Evolutionary conservation across 805 yeast species (phyloP), one percentile per base, ranked within the genome.

Genomic region (Blastobotrys attinorum): DNA sequence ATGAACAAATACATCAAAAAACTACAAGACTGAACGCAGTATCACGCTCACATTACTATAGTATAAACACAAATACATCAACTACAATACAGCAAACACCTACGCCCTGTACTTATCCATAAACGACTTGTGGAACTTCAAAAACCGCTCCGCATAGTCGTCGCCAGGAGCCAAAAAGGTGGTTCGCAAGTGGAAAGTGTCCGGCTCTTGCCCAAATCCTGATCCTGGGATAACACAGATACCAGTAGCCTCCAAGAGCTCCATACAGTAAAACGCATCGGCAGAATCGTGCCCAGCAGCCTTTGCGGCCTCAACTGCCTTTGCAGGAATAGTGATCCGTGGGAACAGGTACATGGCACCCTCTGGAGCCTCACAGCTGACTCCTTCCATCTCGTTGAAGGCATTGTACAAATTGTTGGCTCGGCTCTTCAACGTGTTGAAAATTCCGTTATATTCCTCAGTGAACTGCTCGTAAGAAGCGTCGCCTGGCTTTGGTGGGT

Each of bases 301-400:
- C 43, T 70, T 67, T 27, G 97, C 95, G 35, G 70, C 71, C 22
- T 69, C 69, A 39, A 77, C 68, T 11, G 87, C 88, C 51, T 72
- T 73, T 15, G 75, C 73, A 13, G 85, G 79, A 45, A 92, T 67
- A 27, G 75, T 62, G 46, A 92, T 66, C 50, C 69, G 73, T 37
- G 98, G 99, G 77, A 87, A 92, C 48, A 92, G 70, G 65, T 92
- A 92, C 98, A 92, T 90, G 34, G 99, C 97, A 53, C 99, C 99
- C 69, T 83, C 78, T 36, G 99, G 97, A 51, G 76, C 76, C 65
- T 86, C 87, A 64, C 97, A 89, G 21, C 74, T 65, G 39, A 92
- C 82, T 50, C 90, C 94, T 49, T 83, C 84, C 83, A 92, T 77
- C 31, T 72, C 60, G 43, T 70, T 63, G 66, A 92, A 90, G 0